phyloP scores from a whole-genome alignment of 1,284 basidiomycete genomes.

The Marasmius fiardii region DNA sequence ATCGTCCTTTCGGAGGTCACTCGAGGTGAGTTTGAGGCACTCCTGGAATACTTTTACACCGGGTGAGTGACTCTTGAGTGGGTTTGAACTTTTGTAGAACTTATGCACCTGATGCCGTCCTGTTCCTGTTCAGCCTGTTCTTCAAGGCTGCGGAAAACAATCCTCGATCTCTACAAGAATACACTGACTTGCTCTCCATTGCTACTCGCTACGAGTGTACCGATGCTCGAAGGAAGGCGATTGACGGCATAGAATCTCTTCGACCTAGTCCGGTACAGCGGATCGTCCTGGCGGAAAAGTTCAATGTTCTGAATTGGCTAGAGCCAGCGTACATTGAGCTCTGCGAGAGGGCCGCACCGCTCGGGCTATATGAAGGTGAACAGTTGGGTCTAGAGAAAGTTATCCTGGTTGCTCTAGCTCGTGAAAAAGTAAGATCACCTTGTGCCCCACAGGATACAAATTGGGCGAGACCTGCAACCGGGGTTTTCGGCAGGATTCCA shows the following conservation, averaged over 20 bases:
- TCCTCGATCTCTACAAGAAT: slow-evolving; percentile 5
- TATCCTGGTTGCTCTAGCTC: too few species aligned
- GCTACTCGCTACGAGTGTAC: slow-evolving; percentile 1
- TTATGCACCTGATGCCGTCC: neutral
- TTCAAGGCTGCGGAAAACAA: slow-evolving; percentile 16
- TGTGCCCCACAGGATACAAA: too few species aligned
- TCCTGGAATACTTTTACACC: slow-evolving; percentile 32
- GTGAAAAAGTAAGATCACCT: too few species aligned
- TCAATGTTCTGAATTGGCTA: slow-evolving; percentile 4
- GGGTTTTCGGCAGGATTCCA: too few species aligned
- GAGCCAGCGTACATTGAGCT: slow-evolving; percentile 6
- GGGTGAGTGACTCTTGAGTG: too few species aligned
- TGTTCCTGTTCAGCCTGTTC: neutral
- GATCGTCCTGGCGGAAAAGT: slow-evolving; percentile 8
- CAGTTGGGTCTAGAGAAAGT: too few species aligned
- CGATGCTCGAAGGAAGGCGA: slow-evolving; percentile 2
- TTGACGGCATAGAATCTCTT: slow-evolving; percentile 2
- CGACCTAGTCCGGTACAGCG: neutral
- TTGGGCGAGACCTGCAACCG: too few species aligned
- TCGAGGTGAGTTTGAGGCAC: slow-evolving; percentile 26
- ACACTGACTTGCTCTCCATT: slow-evolving; percentile 4
- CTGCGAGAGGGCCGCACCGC: slow-evolving; percentile 2
- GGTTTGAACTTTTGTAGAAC: neutral
- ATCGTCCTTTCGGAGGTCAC: slow-evolving; percentile 26
- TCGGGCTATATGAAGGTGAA: too few species aligned